Percentiles rank a stretch among this genome's conserved stretches.
Conservation (phyloP, 2,329 filamentous ascomycete species). For the Alternaria conjuncta region DNA sequence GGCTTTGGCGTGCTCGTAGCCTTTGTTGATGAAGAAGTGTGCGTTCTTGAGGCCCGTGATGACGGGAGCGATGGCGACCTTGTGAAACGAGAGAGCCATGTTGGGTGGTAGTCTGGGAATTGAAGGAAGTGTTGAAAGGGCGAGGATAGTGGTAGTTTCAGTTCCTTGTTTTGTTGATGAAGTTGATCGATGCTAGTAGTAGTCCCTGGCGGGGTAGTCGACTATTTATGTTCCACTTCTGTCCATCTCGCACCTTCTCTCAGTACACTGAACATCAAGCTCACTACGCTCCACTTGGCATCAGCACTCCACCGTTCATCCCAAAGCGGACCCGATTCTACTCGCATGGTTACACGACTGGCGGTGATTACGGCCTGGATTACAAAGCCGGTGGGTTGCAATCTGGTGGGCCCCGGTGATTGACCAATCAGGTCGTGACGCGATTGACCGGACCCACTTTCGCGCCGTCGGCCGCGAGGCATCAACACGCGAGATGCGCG, state of each 20-base stretch:
- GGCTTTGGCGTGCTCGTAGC: constrained; percentile 48
- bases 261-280: background rate
- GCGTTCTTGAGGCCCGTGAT: constrained; percentile 54
- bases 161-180: background rate
- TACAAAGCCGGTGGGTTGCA: background rate
- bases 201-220: background rate
- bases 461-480: background rate
- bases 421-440: background rate
- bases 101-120: background rate
- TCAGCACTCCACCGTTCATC: background rate
- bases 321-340: background rate
- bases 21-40: constrained; percentile 53
- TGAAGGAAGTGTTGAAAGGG: background rate
- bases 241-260: background rate
- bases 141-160: background rate
- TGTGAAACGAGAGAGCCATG: constrained; percentile 39
- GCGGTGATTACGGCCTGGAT: background rate
- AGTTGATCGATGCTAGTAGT: background rate
- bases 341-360: background rate
- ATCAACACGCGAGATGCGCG: background rate
- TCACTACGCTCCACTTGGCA: background rate
- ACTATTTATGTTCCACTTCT: background rate
- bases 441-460: background rate
- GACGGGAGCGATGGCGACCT: constrained; percentile 51
- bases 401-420: background rate